Base-by-base conservation (phyloP, 192 early-diverging fungal species). In the Podochytrium sp. region DNA sequence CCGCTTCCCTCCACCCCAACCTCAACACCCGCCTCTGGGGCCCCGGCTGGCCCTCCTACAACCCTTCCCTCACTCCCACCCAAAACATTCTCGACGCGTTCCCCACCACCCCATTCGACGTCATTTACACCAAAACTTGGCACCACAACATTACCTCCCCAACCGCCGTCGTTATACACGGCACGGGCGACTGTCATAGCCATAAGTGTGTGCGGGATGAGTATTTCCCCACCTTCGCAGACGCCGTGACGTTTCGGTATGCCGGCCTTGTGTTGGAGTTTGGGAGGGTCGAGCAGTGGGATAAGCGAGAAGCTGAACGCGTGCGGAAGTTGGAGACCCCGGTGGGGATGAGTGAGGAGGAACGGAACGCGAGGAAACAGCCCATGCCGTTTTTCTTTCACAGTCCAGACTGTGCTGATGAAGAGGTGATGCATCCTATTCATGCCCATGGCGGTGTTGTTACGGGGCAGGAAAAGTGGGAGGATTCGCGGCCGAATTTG, bases 331-430 rank as follows among this genome's bases (percentile, higher is more conserved):
- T n/a, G n/a, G n/a, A n/a, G n/a, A n/a, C n/a, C n/a, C n/a, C n/a
- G n/a, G n/a, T n/a, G n/a, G n/a, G n/a, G n/a, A n/a, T n/a, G n/a
- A n/a, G n/a, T n/a, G n/a, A n/a, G n/a, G n/a, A n/a, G n/a, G n/a
- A n/a, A n/a, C n/a, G n/a, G n/a, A n/a, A n/a, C n/a, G n/a, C n/a
- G n/a, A n/a, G 27, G 30, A 4, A 34, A 14, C 51, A 41, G 66
- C 66, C 51, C 18, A 51, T 69, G 47, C 66, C 66, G 1, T 56
- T 69, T 18, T 69, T 55, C 37, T 69, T 69, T 33, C 66, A 69
- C 50, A 69, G 66, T 33, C 66, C 66, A 2, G 66, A 69, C 47
- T 69, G 66, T 35, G 66, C 66, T 4, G 66, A 69, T 29, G 66
- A 69, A 5, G 51, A 7, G 12, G 7, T 69, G 18, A n/a, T 69